Base-by-base conservation (phyloP, 1,284 basidiomycete genomes). In the Pseudozyma hubeiensis region DNA sequence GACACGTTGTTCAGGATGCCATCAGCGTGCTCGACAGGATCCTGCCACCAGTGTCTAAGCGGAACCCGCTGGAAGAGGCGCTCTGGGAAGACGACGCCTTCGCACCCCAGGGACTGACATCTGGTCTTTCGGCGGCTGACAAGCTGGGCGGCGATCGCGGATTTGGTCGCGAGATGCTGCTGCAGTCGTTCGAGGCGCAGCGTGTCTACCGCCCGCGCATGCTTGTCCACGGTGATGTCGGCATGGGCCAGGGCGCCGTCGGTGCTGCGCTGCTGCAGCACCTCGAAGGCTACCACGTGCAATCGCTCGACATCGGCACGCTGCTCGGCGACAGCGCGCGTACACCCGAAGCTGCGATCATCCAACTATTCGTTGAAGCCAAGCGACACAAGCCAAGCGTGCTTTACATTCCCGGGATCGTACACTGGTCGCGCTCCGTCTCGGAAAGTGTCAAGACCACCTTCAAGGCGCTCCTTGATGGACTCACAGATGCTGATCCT, bases 341-440 rank as follows among this genome's bases (percentile, higher is more conserved):
- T 79, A 94, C 94, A 4, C 87, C 91, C 4, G 97, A 99, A 86
- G 92, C 96, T 1, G 91, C 92, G 3, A 91, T 97, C 59, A 93
- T 98, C 2, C 96, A 98, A 78, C 88, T 97, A n/a, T 98, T 99
- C 79, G 89, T 95, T 17, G 97, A 99, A 84, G 97, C 97, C 0
- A 98, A 97, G 84, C 90, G 97, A 33, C 93, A 97, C 83, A 95
- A 97, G 79, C 97, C 97, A 0, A 95, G 94, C 0, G 91, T 99
- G 44, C 89, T 99, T 51, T 99, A 94, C 85, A 93, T 99, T 48
- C 97, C 96, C 0, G 92, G 93, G 0, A 87, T 99, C 1, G 84
- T 90, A 0, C 90, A 91, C 7, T 99, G 96, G 95, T 91, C 92
- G 55, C 87, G 90, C 1, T 90, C 93, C 1, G 88, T 99, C 9